A percentile compares a stretch with the other conserved stretches of the same genome.
These are phyloP conservation scores for Aspergillus intermedius DNA, from an alignment of 2,329 filamentous ascomycete species.

Conservation along the genomic window DNA sequence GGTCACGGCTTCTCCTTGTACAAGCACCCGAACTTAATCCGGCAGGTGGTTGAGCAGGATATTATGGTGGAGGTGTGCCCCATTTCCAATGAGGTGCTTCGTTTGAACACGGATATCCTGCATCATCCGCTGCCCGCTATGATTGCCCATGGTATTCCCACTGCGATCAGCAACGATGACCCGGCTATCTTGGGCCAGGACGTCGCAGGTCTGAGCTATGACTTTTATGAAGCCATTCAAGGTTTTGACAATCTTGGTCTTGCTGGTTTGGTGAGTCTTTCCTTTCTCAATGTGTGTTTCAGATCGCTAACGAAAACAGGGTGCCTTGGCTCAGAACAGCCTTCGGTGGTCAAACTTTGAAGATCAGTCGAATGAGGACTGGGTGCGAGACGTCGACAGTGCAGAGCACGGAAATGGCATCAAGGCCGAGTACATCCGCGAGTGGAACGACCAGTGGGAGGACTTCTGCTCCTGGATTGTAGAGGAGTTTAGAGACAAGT, in stretches of 20 bases:
- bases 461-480: conserved; percentile 83
- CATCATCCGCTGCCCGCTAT: conserved; percentile 75
- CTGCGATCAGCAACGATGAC: conserved; percentile 80
- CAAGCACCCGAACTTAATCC: conserved; percentile 80
- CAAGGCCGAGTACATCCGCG: conserved; percentile 63
- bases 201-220: conserved; percentile 73
- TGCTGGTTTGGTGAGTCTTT: conserved; percentile 62
- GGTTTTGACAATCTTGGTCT: conserved; percentile 86
- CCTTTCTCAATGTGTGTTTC: background rate
- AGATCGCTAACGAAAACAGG: conserved; percentile 5
- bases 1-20: conserved; percentile 81
- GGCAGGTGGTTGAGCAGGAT: conserved; percentile 77
- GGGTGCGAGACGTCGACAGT: conserved; percentile 65
- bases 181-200: conserved; percentile 81
- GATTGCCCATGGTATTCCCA: conserved; percentile 72
- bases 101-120: conserved; percentile 67
- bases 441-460: conserved; percentile 79
- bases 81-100: conserved; percentile 80
- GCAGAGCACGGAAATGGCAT: conserved; percentile 62
- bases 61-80: conserved; percentile 84
- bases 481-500: conserved; percentile 14
- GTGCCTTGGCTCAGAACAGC: conserved; percentile 74
- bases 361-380: conserved; percentile 63
- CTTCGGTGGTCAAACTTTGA: conserved; percentile 81
- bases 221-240: conserved; percentile 88